Conservation (phyloP, 192 early-diverging fungal genomes). For the Backusella tarrabulga region DNA sequence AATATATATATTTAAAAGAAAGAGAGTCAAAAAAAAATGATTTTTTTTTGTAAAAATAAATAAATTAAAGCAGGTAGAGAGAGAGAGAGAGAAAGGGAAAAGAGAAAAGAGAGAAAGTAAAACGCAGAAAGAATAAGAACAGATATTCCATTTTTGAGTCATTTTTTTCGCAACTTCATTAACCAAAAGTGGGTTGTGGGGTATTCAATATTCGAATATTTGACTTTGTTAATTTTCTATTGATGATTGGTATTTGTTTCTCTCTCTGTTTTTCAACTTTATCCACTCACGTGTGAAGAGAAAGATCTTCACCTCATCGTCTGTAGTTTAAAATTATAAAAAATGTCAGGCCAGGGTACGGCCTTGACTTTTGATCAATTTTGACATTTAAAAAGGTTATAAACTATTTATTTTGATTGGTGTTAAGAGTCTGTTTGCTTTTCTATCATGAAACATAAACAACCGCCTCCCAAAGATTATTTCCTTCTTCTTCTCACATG, state of each 20-base stretch:
- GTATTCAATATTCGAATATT: not conserved
- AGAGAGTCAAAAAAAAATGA: not conserved
- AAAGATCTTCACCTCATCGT: not conserved
- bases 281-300: not conserved
- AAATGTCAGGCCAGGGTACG: not conserved
- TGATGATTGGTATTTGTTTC: conserved; percentile 8
- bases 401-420: not conserved
- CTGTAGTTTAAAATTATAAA: not conserved
- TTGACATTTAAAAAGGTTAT: not conserved
- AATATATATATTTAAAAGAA: not conserved
- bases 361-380: not conserved
- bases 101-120: not conserved
- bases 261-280: not conserved
- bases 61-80: not conserved
- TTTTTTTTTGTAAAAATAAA: not conserved
- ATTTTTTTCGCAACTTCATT: not conserved
- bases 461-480: not conserved
- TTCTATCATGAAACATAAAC: not conserved
- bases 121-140: not conserved
- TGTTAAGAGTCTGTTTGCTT: not conserved
- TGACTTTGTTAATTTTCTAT: not conserved
- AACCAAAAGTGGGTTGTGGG: not conserved
- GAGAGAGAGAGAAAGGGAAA: not conserved
- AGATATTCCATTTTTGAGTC: not conserved
- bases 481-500: not conserved